Base-by-base conservation (phyloP, 257 asterid genomes). In the Gynochthodes officinalis region DNA sequence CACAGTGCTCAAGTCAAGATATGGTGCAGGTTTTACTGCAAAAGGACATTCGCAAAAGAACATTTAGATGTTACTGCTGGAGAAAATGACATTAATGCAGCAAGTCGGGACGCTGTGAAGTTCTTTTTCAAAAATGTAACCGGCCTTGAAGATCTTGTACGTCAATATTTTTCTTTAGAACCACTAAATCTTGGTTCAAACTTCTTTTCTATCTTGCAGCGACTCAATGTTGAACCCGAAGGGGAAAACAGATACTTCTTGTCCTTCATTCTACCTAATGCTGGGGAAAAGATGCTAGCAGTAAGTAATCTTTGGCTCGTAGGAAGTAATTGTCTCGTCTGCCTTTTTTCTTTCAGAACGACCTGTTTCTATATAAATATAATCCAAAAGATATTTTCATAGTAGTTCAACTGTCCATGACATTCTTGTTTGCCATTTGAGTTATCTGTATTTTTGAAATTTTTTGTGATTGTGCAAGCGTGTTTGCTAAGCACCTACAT, bases 11-110 rank as follows among this genome's bases (percentile, higher is more conserved):
- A 82, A 82, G 70, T 67, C 83, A 25, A 76, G 82, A 43, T 76
- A 76, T 21, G 84, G 86, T n/a, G 58, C 82, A 46, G 86, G 86
- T 13, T 76, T 73, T 30, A 46, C 68, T 14, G 79, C 79, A 18
- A 82, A 75, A 19, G 67, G 21, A 76, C 73, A 69, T 82, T 82
- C 61, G 55, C 64, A 3, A 69, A 69, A 58, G 58, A 35, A 19
- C 30, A 28, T 66, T 48, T 65, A n/a, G 46, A 64, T 43, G 40
- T 5, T 53, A 27, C 32, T 46, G 10, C 42, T 19, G 64, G 57
- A 77, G 75, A 28, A 28, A 39, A 27, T 61, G 52, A 60, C 61
- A 49, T 10, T 42, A 74, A 71, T 60, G 43, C 66, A 18, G 44
- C 50, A 42, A 69, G 67, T 37, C 79, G 66, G 2, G 66, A 67